phyloP scores from a whole-genome alignment of 257 asterid species.

The Misopates orontium region DNA sequence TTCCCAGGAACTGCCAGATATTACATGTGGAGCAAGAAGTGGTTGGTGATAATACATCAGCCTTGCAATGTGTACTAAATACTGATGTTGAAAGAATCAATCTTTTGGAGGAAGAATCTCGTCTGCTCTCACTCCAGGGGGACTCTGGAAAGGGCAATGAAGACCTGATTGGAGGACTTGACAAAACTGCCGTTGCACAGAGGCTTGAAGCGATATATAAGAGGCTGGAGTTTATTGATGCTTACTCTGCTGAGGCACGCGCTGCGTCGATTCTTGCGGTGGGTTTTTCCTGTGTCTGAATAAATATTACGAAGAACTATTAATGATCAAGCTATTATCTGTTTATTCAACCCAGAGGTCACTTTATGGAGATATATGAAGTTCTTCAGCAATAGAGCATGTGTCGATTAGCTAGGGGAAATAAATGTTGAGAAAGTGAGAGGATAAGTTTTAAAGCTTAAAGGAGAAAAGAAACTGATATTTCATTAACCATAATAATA shows the following conservation, averaged over 20 bases:
- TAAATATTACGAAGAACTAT: constrained; percentile 22
- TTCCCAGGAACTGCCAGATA: constrained; percentile 95
- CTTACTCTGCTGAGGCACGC: constrained; percentile 96
- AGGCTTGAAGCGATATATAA: constrained; percentile 88
- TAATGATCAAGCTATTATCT: constrained; percentile 6
- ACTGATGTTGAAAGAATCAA: constrained; percentile 81
- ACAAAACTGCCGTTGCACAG: constrained; percentile 55
- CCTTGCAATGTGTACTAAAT: constrained; percentile 88
- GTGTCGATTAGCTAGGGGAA: not conserved
- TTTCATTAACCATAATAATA: not conserved
- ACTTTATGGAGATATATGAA: constrained; percentile 18
- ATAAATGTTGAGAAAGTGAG: not conserved
- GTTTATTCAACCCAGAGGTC: constrained; percentile 4
- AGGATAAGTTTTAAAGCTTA: not conserved
- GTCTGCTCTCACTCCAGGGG: constrained; percentile 67
- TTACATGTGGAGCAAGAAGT: constrained; percentile 99
- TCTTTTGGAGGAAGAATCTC: constrained; percentile 86
- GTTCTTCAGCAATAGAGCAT: constrained; percentile 23
- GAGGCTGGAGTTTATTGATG: constrained; percentile 93
- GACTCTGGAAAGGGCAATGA: constrained; percentile 51
- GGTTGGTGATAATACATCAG: constrained; percentile 78
- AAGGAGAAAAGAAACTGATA: not conserved
- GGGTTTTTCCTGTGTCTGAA: constrained; percentile 38
- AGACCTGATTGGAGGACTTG: constrained; percentile 44
- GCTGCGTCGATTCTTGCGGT: constrained; percentile 99